phyloP scores from a whole-genome alignment of 2,329 filamentous ascomycete species.

The Aspergillus chevalieri region DNA sequence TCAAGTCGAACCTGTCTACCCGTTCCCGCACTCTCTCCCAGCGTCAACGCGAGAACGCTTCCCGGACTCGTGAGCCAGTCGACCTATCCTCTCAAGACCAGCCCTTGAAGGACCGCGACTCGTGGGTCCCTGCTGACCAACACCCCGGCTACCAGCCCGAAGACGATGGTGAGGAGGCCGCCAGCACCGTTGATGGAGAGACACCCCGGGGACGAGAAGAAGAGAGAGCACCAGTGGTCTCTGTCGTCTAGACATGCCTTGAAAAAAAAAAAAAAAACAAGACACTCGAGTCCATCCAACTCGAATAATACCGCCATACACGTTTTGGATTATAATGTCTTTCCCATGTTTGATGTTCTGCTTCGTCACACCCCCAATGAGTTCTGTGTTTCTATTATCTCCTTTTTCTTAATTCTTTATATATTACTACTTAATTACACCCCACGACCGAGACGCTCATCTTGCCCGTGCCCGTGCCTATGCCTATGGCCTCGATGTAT shows the following conservation, averaged over 20 bases:
- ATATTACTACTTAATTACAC: slow-evolving; percentile 1
- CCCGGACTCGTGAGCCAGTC: slow-evolving; percentile 62
- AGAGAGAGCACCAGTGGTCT: slow-evolving; percentile 22
- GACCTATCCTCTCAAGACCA: slow-evolving; percentile 80
- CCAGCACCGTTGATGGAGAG: slow-evolving; percentile 28
- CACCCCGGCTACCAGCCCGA: slow-evolving; percentile 40
- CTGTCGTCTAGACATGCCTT: slow-evolving; percentile 5
- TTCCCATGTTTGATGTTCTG: not conserved
- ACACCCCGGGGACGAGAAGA: slow-evolving; percentile 29
- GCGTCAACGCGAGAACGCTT: slow-evolving; percentile 68
- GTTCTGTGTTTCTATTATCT: slow-evolving; percentile 1
- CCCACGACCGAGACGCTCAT: not conserved
- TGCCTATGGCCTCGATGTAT: no score
- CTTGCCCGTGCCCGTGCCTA: not conserved
- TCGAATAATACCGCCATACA: no score
- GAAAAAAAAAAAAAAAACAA: slow-evolving; percentile 2
- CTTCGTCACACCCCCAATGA: slow-evolving; percentile 2
- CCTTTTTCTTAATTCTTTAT: not conserved
- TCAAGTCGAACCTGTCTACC: slow-evolving; percentile 78
- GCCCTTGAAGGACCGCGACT: slow-evolving; percentile 67
- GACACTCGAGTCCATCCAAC: not conserved
- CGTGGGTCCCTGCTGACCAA: slow-evolving; percentile 72
- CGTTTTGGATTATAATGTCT: not conserved
- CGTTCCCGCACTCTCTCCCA: slow-evolving; percentile 83
- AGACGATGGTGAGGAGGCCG: slow-evolving; percentile 33